Base-by-base conservation (phyloP, 2,329 filamentous ascomycete genomes). In the Akanthomyces dipterigenus region DNA sequence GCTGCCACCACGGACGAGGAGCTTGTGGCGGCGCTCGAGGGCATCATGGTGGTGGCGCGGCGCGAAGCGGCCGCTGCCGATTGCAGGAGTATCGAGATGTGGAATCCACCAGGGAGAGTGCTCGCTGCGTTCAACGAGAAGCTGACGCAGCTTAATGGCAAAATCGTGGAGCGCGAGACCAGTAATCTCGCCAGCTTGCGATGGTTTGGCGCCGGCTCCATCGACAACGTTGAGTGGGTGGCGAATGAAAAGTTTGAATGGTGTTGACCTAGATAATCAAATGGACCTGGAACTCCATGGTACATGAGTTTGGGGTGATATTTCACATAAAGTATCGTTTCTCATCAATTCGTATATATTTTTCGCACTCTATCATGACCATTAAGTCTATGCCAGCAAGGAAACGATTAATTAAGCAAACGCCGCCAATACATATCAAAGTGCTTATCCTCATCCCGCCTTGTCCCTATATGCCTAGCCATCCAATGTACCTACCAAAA, bases 241-340 rank as follows among this genome's bases (percentile, higher is more conserved):
- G 83, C 80, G 14, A 91, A 89, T 68, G 88, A 93, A 74, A 92
- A 91, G 75, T 92, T 84, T 74, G 88, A 80, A 1, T 93, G 89
- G 89, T 91, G 87, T 70, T 93, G 77, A 65, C 11, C 42, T 6
- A 18, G n/a, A n/a, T n/a, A n/a, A n/a, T n/a, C n/a, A n/a, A n/a
- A n/a, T n/a, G n/a, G n/a, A n/a, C n/a, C n/a, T n/a, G n/a, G n/a
- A n/a, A n/a, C 22, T 20, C 4, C 11, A 5, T 7, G 20, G 20
- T 36, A 28, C 20, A 50, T 36, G 14, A 8, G 20, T 54, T 55
- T 61, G 8, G 3, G 14, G 28, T 36, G 45, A 54, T 49, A 45
- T 42, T 36, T 18, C 51, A 1, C 28, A 18, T n/a, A 11, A 26
- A 40, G 26, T 42, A 49, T 42, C 28, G 34, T 50, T n/a, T 61